Base-by-base conservation (phyloP, 352 stramenopile genomes). In the Phytopythium mirpurense region DNA sequence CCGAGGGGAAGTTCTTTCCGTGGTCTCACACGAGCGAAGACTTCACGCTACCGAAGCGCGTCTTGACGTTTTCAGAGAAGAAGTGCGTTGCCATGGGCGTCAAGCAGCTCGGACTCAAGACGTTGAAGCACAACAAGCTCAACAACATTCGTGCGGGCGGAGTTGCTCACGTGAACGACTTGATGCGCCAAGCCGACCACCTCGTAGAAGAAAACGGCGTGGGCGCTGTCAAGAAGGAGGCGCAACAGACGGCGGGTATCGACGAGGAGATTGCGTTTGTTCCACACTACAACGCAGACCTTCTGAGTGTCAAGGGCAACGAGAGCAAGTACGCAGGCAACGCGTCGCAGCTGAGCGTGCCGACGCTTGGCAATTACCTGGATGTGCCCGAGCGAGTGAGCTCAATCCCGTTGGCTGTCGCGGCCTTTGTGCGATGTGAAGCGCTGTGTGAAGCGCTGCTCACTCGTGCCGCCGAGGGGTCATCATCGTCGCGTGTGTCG, bases 401-500 rank as follows among this genome's bases (percentile, higher is more conserved):
- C 9, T 91, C 84, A 16, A 78, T 94, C 31, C 65, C 73, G 24
- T 46, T 93, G 44, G 87, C 86, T 1, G 82, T 93, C 21, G 83
- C 75, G 16, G 74, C 83, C 19, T 90, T 96, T 59, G 76, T 92
- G 16, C 70, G 87, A 12, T 96, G 86, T 42, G 64, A 76, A 36
- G 66, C 68, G 37, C 61, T 96, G 23, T 95, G 86, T 45, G 81
- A 93, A 45, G 83, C 79, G 18, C 62, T 96, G 16, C 57, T 96
- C 11, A 75, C 82, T 44, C 76, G 87, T 54, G 85, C 84, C 18
- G 81, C 80, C 5, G 87, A 95, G 43, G 86, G 86, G 8, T 96
- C 87, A 11, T 95, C 83, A 8, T 96, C 87, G n/a, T 96, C 85
- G 34, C 80, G 83, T n/a, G 70, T 96, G 19, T 86, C 83, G 2